These are phyloP conservation scores for Elsinoe perseae DNA, from an alignment of 2,329 filamentous ascomycete genomes.

Conservation along the genomic window DNA sequence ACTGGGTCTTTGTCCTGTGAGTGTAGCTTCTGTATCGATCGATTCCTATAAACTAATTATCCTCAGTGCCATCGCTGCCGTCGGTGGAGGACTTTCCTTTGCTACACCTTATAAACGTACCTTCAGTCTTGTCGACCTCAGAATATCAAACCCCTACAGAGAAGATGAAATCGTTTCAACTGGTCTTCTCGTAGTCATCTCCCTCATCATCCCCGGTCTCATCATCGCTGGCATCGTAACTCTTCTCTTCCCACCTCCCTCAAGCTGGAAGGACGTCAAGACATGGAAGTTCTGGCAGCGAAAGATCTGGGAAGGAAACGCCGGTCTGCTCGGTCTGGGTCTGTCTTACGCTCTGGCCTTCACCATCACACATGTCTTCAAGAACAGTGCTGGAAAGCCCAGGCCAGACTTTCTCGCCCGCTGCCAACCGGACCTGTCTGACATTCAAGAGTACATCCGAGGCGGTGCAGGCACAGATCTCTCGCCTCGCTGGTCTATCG, in stretches of 20 bases:
- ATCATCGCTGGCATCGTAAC: constrained; percentile 63
- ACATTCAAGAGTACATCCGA: constrained; percentile 52
- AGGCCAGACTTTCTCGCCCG: constrained; percentile 58
- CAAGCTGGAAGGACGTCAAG: constrained; percentile 42
- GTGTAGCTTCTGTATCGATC: constrained; percentile 21
- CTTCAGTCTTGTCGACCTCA: constrained; percentile 64
- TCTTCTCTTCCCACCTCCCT: constrained; percentile 45
- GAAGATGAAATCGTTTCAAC: constrained; percentile 64
- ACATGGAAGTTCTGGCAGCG: constrained; percentile 62
- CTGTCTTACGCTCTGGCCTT: constrained; percentile 65
- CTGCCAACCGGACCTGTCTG: constrained; percentile 65
- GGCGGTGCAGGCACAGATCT: constrained; percentile 50
- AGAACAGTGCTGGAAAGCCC: constrained; percentile 62
- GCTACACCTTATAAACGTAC: constrained; percentile 59
- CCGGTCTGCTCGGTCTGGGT: constrained; percentile 73
- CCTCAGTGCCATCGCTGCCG: constrained; percentile 21
- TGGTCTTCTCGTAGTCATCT: constrained; percentile 56
- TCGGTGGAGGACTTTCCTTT: constrained; percentile 46
- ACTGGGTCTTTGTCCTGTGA: constrained; percentile 64
- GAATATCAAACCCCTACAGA: constrained; percentile 71
- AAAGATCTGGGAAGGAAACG: constrained; percentile 85
- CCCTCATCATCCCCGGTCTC: constrained; percentile 55
- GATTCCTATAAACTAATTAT: neutral
- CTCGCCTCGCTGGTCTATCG: constrained; percentile 53
- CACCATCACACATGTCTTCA: constrained; percentile 78